Base-by-base conservation (phyloP, 192 early-diverging fungal genomes). In the Backusella sp. region DNA sequence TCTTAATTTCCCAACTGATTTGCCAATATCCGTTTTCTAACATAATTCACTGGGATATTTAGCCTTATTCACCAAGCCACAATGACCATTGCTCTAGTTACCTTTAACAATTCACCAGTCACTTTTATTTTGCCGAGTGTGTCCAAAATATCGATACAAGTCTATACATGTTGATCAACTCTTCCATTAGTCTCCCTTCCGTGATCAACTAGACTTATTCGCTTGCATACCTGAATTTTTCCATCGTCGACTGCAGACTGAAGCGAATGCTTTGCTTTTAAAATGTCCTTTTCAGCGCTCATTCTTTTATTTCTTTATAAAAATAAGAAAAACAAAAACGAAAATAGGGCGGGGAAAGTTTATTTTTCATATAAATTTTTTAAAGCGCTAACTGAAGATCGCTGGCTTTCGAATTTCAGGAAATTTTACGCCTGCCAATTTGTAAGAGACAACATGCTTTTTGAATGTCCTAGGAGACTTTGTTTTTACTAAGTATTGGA, bases 21-120 rank as follows among this genome's bases (percentile, higher is more conserved):
- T 87, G 6, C 94, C 96, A 69, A 94, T 91, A 30, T 91, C 91
- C 0, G 96, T 95, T 73, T 90, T 87, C 92, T 94, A 77, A 23
- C 30, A 0, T 6, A 30, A 23, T 42, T 34, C 32, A 46, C 23
- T 46, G 44, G 42, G 32, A 62, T 26, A 66, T 41, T 44, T 17
- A 30, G 44, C 26, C n/a, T 52, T 32, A 21, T 23, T 52, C 15
- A 19, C 19, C 42, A 36, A 34, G 15, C 28, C 26, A 1, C 39
- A 21, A 23, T 8, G 34, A 5, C n/a, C 4, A 59, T 68, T 23
- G 44, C 12, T 34, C 26, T n/a, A 26, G 56, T 74, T 84, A 88
- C 86, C 84, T 88, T 88, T 73, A 92, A 77, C 56, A 91, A 73
- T 14, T 85, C 84, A 14, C 85, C 82, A 46, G 86, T 86, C 14